These are phyloP conservation scores for Lophium mytilinum DNA, from an alignment of 495 filamentous ascomycete genomes.

Conservation along the genomic window DNA sequence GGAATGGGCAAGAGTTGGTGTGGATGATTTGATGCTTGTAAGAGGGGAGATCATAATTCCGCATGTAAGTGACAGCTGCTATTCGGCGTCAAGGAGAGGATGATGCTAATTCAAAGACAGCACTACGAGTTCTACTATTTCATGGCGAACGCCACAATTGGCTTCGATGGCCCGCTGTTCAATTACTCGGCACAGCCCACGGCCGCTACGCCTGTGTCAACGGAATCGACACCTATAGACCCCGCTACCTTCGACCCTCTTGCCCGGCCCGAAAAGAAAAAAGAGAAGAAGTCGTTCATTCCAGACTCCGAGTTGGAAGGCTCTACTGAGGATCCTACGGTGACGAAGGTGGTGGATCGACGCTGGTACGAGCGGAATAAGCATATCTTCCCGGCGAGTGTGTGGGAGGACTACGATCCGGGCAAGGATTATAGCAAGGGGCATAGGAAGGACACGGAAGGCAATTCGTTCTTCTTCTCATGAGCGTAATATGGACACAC, in stretches of 20 bases:
- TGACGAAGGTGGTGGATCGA: conserved; percentile 93
- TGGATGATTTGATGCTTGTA: conserved; percentile 96
- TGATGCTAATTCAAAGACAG: conserved; percentile 37
- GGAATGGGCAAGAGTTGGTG: conserved; percentile 87
- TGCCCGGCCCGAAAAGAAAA: conserved; percentile 38
- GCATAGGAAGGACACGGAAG: conserved; percentile 71
- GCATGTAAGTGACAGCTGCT: conserved; percentile 59
- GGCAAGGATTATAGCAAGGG: conserved; percentile 75
- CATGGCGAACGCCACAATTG: conserved; percentile 75
- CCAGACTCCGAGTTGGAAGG: conserved; percentile 57
- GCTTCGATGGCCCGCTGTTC: conserved; percentile 69
- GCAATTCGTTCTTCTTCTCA: conserved; percentile 91
- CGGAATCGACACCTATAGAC: conserved; percentile 3
- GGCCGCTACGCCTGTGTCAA: conserved; percentile 16
- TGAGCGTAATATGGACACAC: conserved; percentile 9
- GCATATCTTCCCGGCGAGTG: background rate
- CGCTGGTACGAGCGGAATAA: conserved; percentile 75
- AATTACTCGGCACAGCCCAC: conserved; percentile 54
- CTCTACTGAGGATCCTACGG: conserved; percentile 63
- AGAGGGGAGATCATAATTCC: conserved; percentile 88
- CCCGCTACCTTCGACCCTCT: conserved; percentile 37
- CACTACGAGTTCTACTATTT: conserved; percentile 98
- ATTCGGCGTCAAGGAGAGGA: conserved; percentile 2
- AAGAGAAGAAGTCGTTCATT: conserved; percentile 18
- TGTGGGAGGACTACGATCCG: conserved; percentile 89